Conservation (phyloP, 352 stramenopile species). For the Halophytophthora batemanensis region DNA sequence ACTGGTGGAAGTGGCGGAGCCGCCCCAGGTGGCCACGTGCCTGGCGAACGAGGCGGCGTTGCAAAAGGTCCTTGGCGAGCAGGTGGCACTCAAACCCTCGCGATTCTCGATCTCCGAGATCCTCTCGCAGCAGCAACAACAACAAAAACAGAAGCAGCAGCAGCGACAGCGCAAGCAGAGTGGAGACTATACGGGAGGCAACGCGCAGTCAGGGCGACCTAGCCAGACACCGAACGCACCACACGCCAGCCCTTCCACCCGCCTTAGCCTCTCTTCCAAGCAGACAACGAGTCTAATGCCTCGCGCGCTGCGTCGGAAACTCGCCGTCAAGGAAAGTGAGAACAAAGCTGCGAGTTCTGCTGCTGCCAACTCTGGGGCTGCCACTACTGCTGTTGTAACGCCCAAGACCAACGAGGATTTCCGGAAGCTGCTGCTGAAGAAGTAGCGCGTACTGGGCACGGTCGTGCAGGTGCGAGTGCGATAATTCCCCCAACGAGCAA, state of each 20-base stretch:
- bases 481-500: constrained; percentile 12
- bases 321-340: constrained; percentile 11
- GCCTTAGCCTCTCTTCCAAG: constrained; percentile 20
- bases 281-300: constrained; percentile 48
- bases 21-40: constrained; percentile 25
- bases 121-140: constrained; percentile 52
- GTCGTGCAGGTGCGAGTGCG: background rate
- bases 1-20: constrained; percentile 46
- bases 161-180: constrained; percentile 5
- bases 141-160: constrained; percentile 33
- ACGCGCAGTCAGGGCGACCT: constrained; percentile 4
- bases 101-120: constrained; percentile 65
- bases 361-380: background rate
- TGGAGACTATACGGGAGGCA: background rate
- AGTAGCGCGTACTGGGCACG: constrained; percentile 16
- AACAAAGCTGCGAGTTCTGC: background rate
- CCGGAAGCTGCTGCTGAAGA: constrained; percentile 56
- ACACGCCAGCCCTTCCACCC: constrained; percentile 23
- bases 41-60: constrained; percentile 29
- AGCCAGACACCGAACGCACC: constrained; percentile 12
- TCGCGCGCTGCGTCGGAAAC: constrained; percentile 38
- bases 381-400: constrained; percentile 6
- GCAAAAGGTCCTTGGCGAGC: constrained; percentile 34
- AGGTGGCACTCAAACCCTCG: constrained; percentile 55
- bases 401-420: constrained; percentile 77